A percentile compares a stretch with the other conserved stretches of the same genome.
Evolutionary conservation across 768 basidiomycete species (phyloP).

Genomic region (Rhizopogon rudus): DNA sequence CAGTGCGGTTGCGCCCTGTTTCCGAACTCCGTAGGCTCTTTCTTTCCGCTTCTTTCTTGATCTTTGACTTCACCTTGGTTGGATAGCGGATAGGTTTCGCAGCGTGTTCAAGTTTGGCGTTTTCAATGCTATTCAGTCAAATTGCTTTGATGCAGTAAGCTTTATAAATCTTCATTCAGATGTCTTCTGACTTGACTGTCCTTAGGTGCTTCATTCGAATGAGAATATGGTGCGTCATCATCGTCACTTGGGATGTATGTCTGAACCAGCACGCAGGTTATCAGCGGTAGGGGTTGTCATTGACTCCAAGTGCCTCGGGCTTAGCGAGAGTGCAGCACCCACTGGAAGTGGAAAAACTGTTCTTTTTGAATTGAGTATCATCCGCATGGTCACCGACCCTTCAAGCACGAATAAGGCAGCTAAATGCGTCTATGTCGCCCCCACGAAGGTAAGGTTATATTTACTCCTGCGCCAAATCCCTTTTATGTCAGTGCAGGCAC

Average conservation of each 20-base stretch:
- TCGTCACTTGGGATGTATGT: background rate
- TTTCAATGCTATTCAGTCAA: slow-evolving; percentile 90
- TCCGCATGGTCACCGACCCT: slow-evolving; percentile 58
- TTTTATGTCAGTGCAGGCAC: slow-evolving; percentile 44
- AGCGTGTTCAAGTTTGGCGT: slow-evolving; percentile 81
- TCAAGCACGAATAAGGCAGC: slow-evolving; percentile 25
- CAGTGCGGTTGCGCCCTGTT: slow-evolving; percentile 58
- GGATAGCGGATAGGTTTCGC: slow-evolving; percentile 76
- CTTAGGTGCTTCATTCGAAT: slow-evolving; percentile 51
- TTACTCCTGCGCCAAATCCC: background rate
- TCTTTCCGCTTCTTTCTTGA: background rate
- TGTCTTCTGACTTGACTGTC: background rate
- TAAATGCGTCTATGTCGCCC: slow-evolving; percentile 90
- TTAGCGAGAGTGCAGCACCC: slow-evolving; percentile 53
- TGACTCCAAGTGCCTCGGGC: slow-evolving; percentile 5
- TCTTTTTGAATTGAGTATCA: slow-evolving; percentile 87
- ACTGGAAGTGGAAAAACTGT: slow-evolving; percentile 97
- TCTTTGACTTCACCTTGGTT: slow-evolving; percentile 1
- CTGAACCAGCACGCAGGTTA: slow-evolving; percentile 42
- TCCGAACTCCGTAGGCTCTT: slow-evolving; percentile 63
- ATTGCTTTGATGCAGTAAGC: slow-evolving; percentile 71
- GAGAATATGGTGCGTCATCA: slow-evolving; percentile 56
- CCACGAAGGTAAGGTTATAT: slow-evolving; percentile 63
- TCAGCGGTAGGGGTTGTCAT: slow-evolving; percentile 49
- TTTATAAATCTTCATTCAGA: background rate